Evolutionary conservation across 148 eudicot species (phyloP).

Genomic region (Silene latifolia): DNA sequence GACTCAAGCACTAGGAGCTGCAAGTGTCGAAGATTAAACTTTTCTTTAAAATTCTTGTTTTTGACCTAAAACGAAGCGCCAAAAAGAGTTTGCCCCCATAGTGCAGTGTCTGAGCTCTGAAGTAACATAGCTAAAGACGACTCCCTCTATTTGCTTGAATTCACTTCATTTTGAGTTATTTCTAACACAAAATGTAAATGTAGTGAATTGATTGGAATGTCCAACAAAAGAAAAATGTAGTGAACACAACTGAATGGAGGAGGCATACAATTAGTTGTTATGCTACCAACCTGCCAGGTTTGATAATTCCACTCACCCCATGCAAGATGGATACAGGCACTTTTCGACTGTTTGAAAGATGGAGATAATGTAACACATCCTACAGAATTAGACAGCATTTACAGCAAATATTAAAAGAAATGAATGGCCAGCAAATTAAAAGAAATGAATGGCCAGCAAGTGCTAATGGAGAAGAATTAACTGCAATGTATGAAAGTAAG

Average conservation of each 20-base stretch:
- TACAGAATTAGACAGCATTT: conserved; percentile 9
- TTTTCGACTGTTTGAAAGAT: conserved; percentile 34
- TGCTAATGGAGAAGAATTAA: neutral
- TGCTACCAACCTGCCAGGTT: conserved; percentile 40
- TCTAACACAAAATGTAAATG: too few relatives aligned
- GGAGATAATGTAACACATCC: conserved; percentile 34
- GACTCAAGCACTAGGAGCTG: neutral
- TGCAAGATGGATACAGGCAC: conserved; percentile 31
- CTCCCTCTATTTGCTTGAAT: too few relatives aligned
- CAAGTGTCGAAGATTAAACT: neutral
- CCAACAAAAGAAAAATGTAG: too few relatives aligned
- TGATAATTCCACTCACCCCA: conserved; percentile 42
- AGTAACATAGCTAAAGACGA: neutral
- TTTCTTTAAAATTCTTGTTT: too few relatives aligned
- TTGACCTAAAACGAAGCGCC: too few relatives aligned
- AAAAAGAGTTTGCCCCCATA: too few relatives aligned
- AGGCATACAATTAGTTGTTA: too few relatives aligned
- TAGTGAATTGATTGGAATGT: too few relatives aligned
- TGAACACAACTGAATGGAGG: too few relatives aligned
- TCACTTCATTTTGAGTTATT: too few relatives aligned
- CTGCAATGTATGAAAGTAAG: neutral
- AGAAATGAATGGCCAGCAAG: neutral
- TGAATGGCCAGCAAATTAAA: too few relatives aligned
- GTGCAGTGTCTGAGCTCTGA: neutral
- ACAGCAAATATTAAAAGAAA: too few relatives aligned